These are phyloP conservation scores for Phytophthora pinifolia DNA, from an alignment of 352 stramenopile species.

Conservation along the genomic window DNA sequence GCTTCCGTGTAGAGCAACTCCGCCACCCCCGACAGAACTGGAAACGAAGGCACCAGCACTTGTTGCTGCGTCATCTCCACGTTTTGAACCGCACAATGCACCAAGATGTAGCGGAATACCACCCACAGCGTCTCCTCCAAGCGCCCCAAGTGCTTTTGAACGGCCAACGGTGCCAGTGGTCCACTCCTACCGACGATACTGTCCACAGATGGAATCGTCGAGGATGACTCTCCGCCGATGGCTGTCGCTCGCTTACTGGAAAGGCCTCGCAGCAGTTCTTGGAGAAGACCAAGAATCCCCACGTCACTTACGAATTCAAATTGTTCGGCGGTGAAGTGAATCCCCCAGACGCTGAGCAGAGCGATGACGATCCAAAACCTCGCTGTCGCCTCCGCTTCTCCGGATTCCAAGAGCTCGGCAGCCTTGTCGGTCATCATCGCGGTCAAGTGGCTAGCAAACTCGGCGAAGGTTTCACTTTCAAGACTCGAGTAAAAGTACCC, in stretches of 20 bases:
- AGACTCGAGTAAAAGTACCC: slow-evolving; percentile 40
- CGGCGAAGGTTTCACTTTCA: slow-evolving; percentile 28
- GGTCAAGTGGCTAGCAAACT: slow-evolving; percentile 40
- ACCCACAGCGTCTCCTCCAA: slow-evolving; percentile 37
- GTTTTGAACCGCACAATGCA: slow-evolving; percentile 37
- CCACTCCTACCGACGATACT: slow-evolving; percentile 15
- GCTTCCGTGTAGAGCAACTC: slow-evolving; percentile 33
- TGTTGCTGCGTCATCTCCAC: background rate
- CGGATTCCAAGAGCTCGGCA: slow-evolving; percentile 13
- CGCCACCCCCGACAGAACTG: slow-evolving; percentile 17
- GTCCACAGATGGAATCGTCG: slow-evolving; percentile 9
- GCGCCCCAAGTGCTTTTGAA: slow-evolving; percentile 12
- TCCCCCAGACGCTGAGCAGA: slow-evolving; percentile 42
- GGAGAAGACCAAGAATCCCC: slow-evolving; percentile 39
- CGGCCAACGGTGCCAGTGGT: slow-evolving; percentile 2
- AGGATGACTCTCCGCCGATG: background rate
- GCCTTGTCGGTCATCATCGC: slow-evolving; percentile 40
- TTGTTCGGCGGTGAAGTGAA: slow-evolving; percentile 40
- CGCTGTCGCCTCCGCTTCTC: slow-evolving; percentile 2
- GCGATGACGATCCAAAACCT: slow-evolving; percentile 33
- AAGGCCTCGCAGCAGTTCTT: slow-evolving; percentile 31
- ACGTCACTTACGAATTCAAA: slow-evolving; percentile 60
- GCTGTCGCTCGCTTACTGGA: slow-evolving; percentile 1
- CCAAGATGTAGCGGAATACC: slow-evolving; percentile 43
- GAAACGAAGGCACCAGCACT: slow-evolving; percentile 22